A percentile compares a stretch with the other conserved stretches of the same genome.
Conservation (phyloP, 2,329 filamentous ascomycete genomes). For the Conoideocrella luteorostrata region DNA sequence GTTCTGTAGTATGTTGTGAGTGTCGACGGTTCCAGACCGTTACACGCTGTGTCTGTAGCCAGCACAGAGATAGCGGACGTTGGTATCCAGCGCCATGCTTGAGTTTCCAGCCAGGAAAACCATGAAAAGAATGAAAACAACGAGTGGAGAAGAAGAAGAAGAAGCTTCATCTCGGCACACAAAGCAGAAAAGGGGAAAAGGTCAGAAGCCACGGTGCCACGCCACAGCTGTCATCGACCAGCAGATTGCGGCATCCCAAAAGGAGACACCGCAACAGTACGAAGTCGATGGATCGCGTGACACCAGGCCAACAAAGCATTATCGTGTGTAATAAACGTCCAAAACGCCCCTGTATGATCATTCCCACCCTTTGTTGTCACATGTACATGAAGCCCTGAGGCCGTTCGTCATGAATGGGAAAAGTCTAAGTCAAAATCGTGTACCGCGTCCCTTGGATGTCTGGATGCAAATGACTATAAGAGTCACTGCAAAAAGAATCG, state of each 20-base stretch:
- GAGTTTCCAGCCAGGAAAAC: neutral
- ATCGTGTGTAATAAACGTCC: neutral
- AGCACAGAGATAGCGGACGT: slow-evolving; percentile 3
- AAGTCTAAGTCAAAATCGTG: slow-evolving; percentile 4
- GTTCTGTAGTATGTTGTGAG: neutral
- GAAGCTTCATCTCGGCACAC: neutral
- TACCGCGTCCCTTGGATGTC: neutral
- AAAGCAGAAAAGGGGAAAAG: neutral
- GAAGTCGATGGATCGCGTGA: neutral
- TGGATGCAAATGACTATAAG: no score
- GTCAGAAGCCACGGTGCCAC: neutral
- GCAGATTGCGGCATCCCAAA: neutral
- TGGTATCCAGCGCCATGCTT: neutral
- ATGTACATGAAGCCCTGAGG: slow-evolving; percentile 1
- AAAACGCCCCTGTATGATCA: slow-evolving; percentile 2
- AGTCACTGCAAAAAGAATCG: no score
- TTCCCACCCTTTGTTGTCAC: neutral
- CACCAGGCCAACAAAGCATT: slow-evolving; percentile 1
- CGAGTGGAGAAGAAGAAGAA: neutral
- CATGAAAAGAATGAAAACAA: neutral
- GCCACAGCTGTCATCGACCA: neutral
- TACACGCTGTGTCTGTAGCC: neutral
- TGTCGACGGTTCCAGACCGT: slow-evolving; percentile 9
- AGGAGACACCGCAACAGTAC: neutral
- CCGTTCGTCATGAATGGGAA: neutral